A percentile compares a stretch with the other conserved stretches of the same genome.
Evolutionary conservation across 1,284 basidiomycete species (phyloP).

Genomic region (Apiotrichum laibachii): DNA sequence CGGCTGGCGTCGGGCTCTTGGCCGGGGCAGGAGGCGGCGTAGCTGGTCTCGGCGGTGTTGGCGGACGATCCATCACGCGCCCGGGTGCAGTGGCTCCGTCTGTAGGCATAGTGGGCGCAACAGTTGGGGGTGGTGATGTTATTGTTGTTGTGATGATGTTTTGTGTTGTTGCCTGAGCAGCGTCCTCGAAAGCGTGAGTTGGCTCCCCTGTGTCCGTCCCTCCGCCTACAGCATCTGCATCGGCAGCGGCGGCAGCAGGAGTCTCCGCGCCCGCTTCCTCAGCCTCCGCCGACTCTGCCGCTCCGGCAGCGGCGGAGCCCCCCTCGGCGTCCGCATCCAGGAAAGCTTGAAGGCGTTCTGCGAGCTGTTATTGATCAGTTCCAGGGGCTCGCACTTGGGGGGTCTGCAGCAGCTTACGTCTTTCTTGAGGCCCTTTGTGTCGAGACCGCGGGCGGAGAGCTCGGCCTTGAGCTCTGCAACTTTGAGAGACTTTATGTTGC

Average conservation of each 20-base stretch:
- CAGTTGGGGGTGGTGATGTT: too few species aligned
- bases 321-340: constrained; percentile 5
- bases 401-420: constrained; percentile 39
- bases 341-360: constrained; percentile 32
- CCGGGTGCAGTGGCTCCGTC: too few species aligned
- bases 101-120: too few species aligned
- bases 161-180: too few species aligned
- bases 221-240: not conserved
- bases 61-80: too few species aligned
- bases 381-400: too few species aligned
- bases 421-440: constrained; percentile 46
- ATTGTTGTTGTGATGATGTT: too few species aligned
- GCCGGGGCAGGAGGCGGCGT: not conserved
- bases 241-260: not conserved
- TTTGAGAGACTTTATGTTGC: constrained; percentile 28
- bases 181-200: too few species aligned
- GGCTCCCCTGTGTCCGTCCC: too few species aligned
- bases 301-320: not conserved
- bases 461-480: constrained; percentile 49
- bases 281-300: not conserved
- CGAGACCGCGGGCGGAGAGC: constrained; percentile 41
- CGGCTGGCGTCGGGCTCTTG: not conserved
- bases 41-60: too few species aligned
- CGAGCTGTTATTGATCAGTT: constrained; percentile 30
- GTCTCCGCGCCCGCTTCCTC: not conserved